phyloP scores from a whole-genome alignment of 768 basidiomycete genomes.

The Amanita muscaria region DNA sequence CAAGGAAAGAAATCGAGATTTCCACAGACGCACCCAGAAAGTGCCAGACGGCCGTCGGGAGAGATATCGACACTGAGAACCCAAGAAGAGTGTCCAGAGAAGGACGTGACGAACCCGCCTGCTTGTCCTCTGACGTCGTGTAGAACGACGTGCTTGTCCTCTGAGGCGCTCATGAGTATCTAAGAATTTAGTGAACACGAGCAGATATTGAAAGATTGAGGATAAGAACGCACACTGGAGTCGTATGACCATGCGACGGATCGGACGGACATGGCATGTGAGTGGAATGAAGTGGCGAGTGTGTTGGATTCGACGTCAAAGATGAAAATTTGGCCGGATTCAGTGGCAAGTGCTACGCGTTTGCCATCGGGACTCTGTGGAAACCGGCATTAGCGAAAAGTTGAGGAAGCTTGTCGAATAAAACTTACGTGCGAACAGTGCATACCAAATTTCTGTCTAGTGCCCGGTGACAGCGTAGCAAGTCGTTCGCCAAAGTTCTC shows the following conservation, averaged over 20 bases:
- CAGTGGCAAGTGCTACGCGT: conserved; percentile 72
- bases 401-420: too few species aligned
- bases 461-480: conserved; percentile 51
- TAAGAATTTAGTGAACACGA: conserved; percentile 19
- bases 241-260: conserved; percentile 86
- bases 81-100: conserved; percentile 89
- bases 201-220: background rate
- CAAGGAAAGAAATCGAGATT: conserved; percentile 34
- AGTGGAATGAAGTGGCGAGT: conserved; percentile 64
- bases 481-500: conserved; percentile 62
- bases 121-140: conserved; percentile 80
- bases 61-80: conserved; percentile 77
- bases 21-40: conserved; percentile 76
- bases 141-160: conserved; percentile 84
- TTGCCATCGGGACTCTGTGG: conserved; percentile 90
- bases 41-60: conserved; percentile 68
- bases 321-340: conserved; percentile 82
- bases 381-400: too few species aligned
- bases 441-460: conserved; percentile 75
- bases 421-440: conserved; percentile 53
- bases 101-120: conserved; percentile 76
- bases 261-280: conserved; percentile 87
- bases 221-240: conserved; percentile 54
- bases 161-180: conserved; percentile 85
- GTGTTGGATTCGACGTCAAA: conserved; percentile 69